Evolutionary conservation across 441 rosid genomes (phyloP).

Genomic region (Iberis amara): DNA sequence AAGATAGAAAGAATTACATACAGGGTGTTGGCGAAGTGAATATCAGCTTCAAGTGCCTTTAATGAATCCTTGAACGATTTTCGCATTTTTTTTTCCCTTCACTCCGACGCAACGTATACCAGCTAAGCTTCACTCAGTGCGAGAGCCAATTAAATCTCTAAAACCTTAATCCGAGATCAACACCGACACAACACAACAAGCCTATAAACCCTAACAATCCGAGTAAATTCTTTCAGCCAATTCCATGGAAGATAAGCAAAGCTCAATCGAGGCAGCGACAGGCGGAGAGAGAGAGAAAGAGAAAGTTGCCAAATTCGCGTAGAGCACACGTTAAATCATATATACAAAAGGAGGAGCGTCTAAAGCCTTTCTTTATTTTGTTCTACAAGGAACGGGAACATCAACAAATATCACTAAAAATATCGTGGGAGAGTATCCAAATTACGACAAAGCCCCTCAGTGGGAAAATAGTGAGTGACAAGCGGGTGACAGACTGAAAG

Average conservation of each 20-base stretch:
- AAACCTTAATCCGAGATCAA: conserved; percentile 14
- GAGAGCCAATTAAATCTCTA: too few relatives aligned
- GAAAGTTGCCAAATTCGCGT: conserved; percentile 46
- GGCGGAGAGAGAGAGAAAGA: neutral
- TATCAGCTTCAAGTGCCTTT: conserved; percentile 97
- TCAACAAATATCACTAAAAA: conserved; percentile 10
- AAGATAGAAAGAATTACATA: conserved; percentile 33
- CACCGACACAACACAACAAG: conserved; percentile 19
- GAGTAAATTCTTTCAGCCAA: conserved; percentile 19
- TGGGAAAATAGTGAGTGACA: conserved; percentile 11
- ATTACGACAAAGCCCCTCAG: too few relatives aligned
- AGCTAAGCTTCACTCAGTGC: too few relatives aligned
- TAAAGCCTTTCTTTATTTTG: conserved; percentile 1
- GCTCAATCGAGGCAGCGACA: neutral
- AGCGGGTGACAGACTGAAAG: conserved; percentile 18
- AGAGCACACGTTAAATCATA: conserved; percentile 51
- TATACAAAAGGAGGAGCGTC: conserved; percentile 1
- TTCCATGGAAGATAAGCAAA: conserved; percentile 21
- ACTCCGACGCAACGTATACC: too few relatives aligned
- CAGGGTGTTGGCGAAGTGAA: conserved; percentile 94
- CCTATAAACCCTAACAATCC: conserved; percentile 8
- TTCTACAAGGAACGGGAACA: conserved; percentile 21
- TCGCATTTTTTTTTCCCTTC: conserved; percentile 60
- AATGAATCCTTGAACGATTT: conserved; percentile 93
- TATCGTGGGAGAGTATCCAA: too few relatives aligned